A percentile compares a stretch with the other conserved stretches of the same genome.
Evolutionary conservation across 345 rosid species (phyloP).

Genomic region (Eucalyptus coolabah): DNA sequence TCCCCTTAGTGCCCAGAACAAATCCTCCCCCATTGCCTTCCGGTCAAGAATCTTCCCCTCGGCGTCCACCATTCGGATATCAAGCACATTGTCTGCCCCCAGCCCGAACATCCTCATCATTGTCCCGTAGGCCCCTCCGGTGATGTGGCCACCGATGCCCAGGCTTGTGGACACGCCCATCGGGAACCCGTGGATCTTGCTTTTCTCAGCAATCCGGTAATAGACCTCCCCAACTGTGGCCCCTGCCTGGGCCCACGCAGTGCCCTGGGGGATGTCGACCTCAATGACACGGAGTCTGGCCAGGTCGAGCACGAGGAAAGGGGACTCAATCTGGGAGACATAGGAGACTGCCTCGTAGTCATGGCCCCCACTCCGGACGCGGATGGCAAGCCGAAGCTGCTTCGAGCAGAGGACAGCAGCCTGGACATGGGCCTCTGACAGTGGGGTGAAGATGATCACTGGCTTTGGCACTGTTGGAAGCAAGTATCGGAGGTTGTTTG

Average conservation of each 20-base stretch:
- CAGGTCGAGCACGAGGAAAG: conserved; percentile 48
- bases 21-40: conserved; percentile 48
- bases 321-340: conserved; percentile 29
- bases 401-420: conserved; percentile 48
- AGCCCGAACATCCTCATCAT: conserved; percentile 75
- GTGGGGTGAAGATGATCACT: conserved; percentile 37
- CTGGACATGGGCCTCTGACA: conserved; percentile 44
- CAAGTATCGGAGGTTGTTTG: conserved; percentile 41
- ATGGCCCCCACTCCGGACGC: conserved; percentile 62
- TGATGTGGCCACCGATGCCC: conserved; percentile 60
- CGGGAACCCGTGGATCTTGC: conserved; percentile 49
- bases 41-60: conserved; percentile 41
- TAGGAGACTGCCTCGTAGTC: conserved; percentile 55
- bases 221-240: conserved; percentile 63
- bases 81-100: conserved; percentile 63
- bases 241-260: conserved; percentile 67
- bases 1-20: conserved; percentile 67
- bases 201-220: conserved; percentile 43
- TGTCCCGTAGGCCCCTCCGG: conserved; percentile 59
- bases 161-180: conserved; percentile 51
- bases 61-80: conserved; percentile 47
- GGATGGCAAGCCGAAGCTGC: conserved; percentile 20
- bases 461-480: conserved; percentile 40
- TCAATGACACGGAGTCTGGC: conserved; percentile 21
- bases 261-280: conserved; percentile 15